phyloP scores from a whole-genome alignment of 2,329 filamentous ascomycete genomes.

The Helotiales sp. region DNA sequence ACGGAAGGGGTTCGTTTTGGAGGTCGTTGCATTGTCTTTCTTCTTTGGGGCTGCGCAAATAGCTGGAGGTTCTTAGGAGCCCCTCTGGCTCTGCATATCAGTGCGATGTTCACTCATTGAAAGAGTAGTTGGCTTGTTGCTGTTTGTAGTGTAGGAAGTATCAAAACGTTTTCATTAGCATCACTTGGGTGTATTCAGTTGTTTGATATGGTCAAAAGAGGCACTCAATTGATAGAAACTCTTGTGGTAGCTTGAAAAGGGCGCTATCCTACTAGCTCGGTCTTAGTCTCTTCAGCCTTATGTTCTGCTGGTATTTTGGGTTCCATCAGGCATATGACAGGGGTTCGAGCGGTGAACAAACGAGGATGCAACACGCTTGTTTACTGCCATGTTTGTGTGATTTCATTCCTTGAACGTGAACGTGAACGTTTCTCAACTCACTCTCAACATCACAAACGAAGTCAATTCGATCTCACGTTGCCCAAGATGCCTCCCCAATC shows the following conservation, averaged over 20 bases:
- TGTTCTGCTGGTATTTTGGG: too few relatives aligned
- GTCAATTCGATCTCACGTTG: neutral
- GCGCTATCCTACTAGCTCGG: neutral
- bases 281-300: neutral
- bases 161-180: too few relatives aligned
- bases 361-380: neutral
- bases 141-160: too few relatives aligned
- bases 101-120: neutral
- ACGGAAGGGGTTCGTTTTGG: too few relatives aligned
- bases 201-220: neutral
- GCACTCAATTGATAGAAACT: neutral
- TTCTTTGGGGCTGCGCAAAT: neutral
- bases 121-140: neutral
- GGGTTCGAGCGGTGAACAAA: neutral
- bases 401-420: neutral
- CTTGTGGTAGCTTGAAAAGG: neutral
- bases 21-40: neutral
- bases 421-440: neutral
- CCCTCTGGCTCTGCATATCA: neutral
- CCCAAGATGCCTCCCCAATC: neutral
- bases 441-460: neutral
- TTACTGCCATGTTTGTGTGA: neutral
- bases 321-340: neutral
- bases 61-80: too few relatives aligned
- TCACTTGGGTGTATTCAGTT: neutral